Percentiles rank a stretch among this genome's conserved stretches.
phyloP scores from a whole-genome alignment of 1,284 basidiomycete genomes.

The Jaminaea rosea region DNA sequence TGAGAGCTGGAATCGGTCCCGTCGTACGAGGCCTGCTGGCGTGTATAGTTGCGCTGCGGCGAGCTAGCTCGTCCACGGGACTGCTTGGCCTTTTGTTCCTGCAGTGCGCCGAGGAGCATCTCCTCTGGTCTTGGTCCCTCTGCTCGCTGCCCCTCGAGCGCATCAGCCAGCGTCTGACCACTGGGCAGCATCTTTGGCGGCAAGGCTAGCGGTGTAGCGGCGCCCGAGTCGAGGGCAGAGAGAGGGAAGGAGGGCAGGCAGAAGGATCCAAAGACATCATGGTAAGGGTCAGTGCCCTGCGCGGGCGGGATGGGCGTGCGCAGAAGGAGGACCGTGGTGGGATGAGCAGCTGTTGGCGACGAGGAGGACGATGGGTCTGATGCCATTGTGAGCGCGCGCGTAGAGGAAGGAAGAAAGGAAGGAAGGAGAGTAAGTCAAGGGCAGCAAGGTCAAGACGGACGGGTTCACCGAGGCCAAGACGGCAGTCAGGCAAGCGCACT shows the following conservation, averaged over 20 bases:
- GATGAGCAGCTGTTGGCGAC: not conserved
- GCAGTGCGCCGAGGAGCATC: not conserved
- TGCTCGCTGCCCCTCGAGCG: not conserved
- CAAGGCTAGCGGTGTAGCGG: conserved; percentile 29
- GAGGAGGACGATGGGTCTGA: not conserved
- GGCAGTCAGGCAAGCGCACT: too few species aligned
- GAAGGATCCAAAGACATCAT: conserved; percentile 43
- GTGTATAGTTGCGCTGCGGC: not conserved
- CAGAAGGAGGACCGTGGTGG: conserved; percentile 28
- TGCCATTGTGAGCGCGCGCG: not conserved
- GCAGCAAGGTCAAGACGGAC: too few species aligned
- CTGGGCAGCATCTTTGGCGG: not conserved
- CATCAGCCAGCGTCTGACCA: not conserved
- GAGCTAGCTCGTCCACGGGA: not conserved
- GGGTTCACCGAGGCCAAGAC: too few species aligned
- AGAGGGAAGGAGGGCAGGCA: conserved; percentile 39
- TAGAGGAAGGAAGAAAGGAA: too few species aligned
- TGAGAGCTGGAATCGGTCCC: not conserved
- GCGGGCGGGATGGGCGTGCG: conserved; percentile 35
- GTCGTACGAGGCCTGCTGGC: not conserved
- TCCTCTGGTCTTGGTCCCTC: not conserved
- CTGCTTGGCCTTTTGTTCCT: not conserved
- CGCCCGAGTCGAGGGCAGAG: conserved; percentile 38
- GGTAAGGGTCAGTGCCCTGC: conserved; percentile 44
- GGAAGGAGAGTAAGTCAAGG: too few species aligned